Base-by-base conservation (phyloP, 805 yeast genomes). In the Lipomyces yamadae region DNA sequence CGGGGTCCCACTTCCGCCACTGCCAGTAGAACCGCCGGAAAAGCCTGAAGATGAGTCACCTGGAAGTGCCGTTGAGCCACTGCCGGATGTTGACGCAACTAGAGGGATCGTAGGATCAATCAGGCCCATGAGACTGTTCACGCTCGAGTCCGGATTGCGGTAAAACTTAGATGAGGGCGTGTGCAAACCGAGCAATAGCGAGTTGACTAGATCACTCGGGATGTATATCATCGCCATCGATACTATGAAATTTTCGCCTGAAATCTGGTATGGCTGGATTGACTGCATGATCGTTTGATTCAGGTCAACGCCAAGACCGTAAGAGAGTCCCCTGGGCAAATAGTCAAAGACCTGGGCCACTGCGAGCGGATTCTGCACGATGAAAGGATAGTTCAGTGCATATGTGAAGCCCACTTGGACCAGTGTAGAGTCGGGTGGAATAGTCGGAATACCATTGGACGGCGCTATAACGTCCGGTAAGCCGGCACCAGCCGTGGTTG, bases 181-280 rank as follows among this genome's bases (percentile, higher is more conserved):
- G 60, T 80, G 78, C 55, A 94, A 77, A 50, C 81, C 77, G 18
- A 77, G 77, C 66, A 85, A 84, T 69, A 94, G 81, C 0, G 79
- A 75, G 1, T 76, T 72, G 18, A 90, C 83, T 37, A 83, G 78
- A 11, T 77, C 76, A 10, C 79, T 76, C 30, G 97, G 97, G 80
- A 92, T 89, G 76, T 90, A 92, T 63, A 91, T 89, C 76, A 89
- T 89, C 5, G 98, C 98, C 68, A 93, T 90, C 0, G 98, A 90
- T 63, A 91, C 91, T 67, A 92, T 84, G 77, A 91, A 94, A 58
- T 81, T 81, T 60, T 81, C 81, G 13, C 78, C 78, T 0, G 80
- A 64, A 1, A 91, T 84, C 18, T 87, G 82, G 75, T 87, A 90
- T 50, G 98, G 98, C 67, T 88, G 87, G 72, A 94, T 82, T 76